Evolutionary conservation across 2,329 filamentous ascomycete genomes (phyloP), one percentile per base, ranked within the genome.

Genomic region (Phialophora chinensis): DNA sequence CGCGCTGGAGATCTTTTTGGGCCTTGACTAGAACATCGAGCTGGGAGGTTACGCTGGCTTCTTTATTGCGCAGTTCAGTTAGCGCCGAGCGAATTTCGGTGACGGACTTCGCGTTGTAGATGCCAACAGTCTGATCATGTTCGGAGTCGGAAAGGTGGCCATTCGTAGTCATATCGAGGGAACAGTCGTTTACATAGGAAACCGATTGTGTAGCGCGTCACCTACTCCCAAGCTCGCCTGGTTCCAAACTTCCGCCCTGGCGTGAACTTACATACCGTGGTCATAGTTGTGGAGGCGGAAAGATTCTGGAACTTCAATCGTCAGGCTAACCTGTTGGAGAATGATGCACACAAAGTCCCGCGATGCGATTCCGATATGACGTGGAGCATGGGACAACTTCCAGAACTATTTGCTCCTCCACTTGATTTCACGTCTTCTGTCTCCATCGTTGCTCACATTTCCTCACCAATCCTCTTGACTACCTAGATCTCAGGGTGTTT

Each of bases 1-100:
- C 92, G 71, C 93, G 91, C 23, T 91, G 90, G 58, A 99, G 87
- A 75, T 96, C 91, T 68, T 91, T 88, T 76, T 98, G 93, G 0
- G 91, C 93, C 69, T 90, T 87, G 57, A 97, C 82, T 61, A 97
- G 87, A 60, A 86, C 83, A 77, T 94, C 88, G 53, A 98, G 88
- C 54, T 88, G 90, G 62, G 85, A 84, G 0, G 90, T 92, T 69
- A 97, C 88, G 62, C 85, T 80, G 68, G 88, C 85, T 79, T 98
- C 93, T 75, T 90, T 90, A 60, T 84, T 81, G 75, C 93, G 91
- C 60, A 98, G 87, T 72, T 88, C 83, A 52, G 87, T 85, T 71
- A 99, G 87, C 62, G 90, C 88, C 67, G 89, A 86, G 75, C 90
- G 90, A 76, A 99, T 90, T 70, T 96, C 91, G 71, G 90, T 85